Evolutionary conservation across 1,139 yeast species (phyloP).

Genomic region (Yamadazyma atlantica): DNA sequence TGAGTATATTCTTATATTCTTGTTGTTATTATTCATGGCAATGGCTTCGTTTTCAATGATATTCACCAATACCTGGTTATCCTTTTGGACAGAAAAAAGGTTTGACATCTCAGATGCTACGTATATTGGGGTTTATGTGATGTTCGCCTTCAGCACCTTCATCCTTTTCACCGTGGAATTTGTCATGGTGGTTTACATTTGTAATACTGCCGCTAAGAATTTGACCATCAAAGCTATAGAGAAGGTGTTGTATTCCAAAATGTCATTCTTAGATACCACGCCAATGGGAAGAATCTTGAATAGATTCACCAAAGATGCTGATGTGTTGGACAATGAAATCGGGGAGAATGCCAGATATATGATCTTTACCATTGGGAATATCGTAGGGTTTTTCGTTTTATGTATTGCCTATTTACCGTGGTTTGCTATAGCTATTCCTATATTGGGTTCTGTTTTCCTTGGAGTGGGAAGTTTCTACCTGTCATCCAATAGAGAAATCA

Average conservation of each 20-base stretch:
- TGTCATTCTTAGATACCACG: constrained; percentile 60
- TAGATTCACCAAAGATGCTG: constrained; percentile 79
- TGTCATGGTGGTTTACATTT: constrained; percentile 49
- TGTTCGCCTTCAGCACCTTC: constrained; percentile 48
- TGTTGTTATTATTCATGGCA: constrained; percentile 23
- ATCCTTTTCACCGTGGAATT: constrained; percentile 45
- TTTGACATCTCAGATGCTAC: constrained; percentile 51
- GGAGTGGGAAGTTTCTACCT: constrained; percentile 52
- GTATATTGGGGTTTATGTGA: constrained; percentile 73
- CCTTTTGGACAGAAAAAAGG: constrained; percentile 73
- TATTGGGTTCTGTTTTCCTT: constrained; percentile 33
- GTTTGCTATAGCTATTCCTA: constrained; percentile 49
- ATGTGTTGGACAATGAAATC: constrained; percentile 75
- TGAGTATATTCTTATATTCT: constrained; percentile 13
- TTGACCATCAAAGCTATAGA: constrained; percentile 54
- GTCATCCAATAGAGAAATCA: constrained; percentile 72
- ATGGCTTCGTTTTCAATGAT: constrained; percentile 59
- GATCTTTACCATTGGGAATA: constrained; percentile 45
- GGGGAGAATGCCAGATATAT: constrained; percentile 59
- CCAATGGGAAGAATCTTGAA: constrained; percentile 63
- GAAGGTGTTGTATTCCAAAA: constrained; percentile 58
- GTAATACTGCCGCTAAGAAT: constrained; percentile 47
- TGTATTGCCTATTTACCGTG: constrained; percentile 74
- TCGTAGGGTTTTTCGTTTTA: constrained; percentile 64
- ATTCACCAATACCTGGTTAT: constrained; percentile 78